phyloP scores from a whole-genome alignment of 2,329 filamentous ascomycete genomes.

The Aspergillus viridinutans region DNA sequence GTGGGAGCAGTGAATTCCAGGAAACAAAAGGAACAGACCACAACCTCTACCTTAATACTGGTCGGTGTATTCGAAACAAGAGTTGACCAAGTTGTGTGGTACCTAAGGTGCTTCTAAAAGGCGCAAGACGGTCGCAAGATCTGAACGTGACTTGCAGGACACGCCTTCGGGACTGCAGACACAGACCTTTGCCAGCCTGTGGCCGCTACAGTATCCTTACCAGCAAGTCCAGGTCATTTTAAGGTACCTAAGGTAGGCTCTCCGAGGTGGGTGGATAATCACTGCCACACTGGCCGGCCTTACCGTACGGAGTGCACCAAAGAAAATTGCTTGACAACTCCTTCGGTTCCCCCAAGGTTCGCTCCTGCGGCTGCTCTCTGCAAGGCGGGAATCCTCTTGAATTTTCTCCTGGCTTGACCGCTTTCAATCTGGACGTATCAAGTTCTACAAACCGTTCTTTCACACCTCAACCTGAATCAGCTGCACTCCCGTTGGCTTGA shows the following conservation, averaged over 20 bases:
- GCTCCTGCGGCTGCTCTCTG: not conserved
- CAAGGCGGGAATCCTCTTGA: not conserved
- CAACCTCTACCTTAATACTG: conserved; percentile 10
- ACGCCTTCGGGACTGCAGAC: conserved; percentile 3
- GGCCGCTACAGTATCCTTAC: not conserved
- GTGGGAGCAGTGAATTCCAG: conserved; percentile 2
- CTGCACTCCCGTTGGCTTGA: conserved; percentile 9
- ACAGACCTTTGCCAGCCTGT: not conserved
- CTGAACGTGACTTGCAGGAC: conserved; percentile 14
- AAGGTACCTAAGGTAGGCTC: not conserved
- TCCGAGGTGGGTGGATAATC: not conserved
- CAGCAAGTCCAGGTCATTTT: not conserved
- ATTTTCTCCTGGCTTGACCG: not conserved
- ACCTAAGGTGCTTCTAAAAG: conserved; percentile 10
- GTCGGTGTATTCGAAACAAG: conserved; percentile 20
- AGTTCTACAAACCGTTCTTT: conserved; percentile 4
- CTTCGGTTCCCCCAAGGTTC: not conserved
- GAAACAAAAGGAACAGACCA: not conserved
- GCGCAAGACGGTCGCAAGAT: conserved; percentile 3
- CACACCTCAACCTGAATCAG: conserved; percentile 4
- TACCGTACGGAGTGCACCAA: not conserved
- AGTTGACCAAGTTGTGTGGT: conserved; percentile 12
- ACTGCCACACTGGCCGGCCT: not conserved
- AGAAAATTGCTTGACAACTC: not conserved
- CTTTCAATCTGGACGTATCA: conserved; percentile 10